Evolutionary conservation across 2,329 filamentous ascomycete genomes (phyloP), one percentile per base, ranked within the genome.

Genomic region (Coniella lustricola): DNA sequence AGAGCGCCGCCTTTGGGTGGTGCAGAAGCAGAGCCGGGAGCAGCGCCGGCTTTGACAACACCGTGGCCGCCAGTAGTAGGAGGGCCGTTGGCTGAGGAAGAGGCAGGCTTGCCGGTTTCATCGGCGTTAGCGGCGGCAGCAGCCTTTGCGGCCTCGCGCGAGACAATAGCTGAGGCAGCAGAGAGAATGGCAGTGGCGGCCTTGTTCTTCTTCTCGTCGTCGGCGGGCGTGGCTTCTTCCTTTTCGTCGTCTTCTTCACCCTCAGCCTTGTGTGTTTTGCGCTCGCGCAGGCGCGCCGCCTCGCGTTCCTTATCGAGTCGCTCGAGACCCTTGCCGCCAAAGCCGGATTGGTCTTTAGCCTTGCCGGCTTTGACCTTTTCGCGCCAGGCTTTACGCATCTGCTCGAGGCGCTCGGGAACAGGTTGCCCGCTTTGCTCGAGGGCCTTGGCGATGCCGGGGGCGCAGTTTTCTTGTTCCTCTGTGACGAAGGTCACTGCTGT

Each of bases 401-500:
- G 77, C 32, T 75, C 70, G 12, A 84, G 69, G 32, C 73, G 71
- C 55, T 88, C 84, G 1, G 93, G 90, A 0, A 97, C 77, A 9
- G 83, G 76, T 63, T 95, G 87, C 4, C 85, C 88, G 64, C 90
- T 95, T 66, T 96, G 88, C 64, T 87, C 88, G n/a, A 96, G 72
- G 7, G 93, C 93, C 66, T 94, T 95, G 50, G 84, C 83, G 52
- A 96, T 88, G 57, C 94, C 90, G 10, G 87, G 78, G 2, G 93
- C 86, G 61, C 87, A 96, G 55, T 88, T 88, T 62, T 95, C 90
- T 64, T 98, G 90, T 40, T 94, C 87, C 36, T 88, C 85, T 0
- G 89, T 94, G 50, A 98, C 74, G 62, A 97, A 95, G 0, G 93
- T 98, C 44, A 98, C 87, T 0, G 93, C 93, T 34, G 90, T 95